phyloP scores from a whole-genome alignment of 768 basidiomycete species.

The Pholiota microspora region DNA sequence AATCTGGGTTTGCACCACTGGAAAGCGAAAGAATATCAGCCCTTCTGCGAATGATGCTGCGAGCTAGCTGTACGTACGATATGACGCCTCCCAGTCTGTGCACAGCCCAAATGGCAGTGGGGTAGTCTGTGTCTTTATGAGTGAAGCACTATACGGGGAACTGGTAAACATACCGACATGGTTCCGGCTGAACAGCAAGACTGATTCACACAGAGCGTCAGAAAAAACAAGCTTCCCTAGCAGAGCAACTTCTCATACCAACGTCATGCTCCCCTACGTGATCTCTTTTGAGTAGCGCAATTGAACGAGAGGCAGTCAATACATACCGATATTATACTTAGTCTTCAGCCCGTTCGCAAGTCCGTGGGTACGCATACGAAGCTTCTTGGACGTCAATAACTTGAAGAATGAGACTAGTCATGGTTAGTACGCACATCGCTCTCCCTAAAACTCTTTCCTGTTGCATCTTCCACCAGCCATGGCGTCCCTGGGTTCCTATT shows the following conservation, averaged over 20 bases:
- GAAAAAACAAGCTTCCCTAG: background rate
- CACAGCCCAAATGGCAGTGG: conserved; percentile 53
- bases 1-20: conserved; percentile 62
- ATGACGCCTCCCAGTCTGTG: conserved; percentile 42
- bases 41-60: too few relatives aligned
- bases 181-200: conserved; percentile 65
- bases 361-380: conserved; percentile 43
- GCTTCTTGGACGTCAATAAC: conserved; percentile 22
- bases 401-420: background rate
- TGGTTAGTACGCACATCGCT: conserved; percentile 33
- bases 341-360: conserved; percentile 45
- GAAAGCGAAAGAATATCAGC: too few relatives aligned
- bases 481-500: conserved; percentile 28
- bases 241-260: conserved; percentile 35
- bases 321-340: conserved; percentile 42
- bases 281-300: conserved; percentile 2
- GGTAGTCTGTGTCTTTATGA: conserved; percentile 40
- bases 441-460: conserved; percentile 36
- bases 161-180: conserved; percentile 47
- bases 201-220: conserved; percentile 28
- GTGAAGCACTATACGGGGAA: background rate
- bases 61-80: too few relatives aligned
- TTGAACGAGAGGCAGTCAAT: background rate
- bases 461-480: conserved; percentile 51
- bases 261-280: conserved; percentile 45